Evolutionary conservation across 2,329 filamentous ascomycete genomes (phyloP).

Genomic region (Epichloe baconii): DNA sequence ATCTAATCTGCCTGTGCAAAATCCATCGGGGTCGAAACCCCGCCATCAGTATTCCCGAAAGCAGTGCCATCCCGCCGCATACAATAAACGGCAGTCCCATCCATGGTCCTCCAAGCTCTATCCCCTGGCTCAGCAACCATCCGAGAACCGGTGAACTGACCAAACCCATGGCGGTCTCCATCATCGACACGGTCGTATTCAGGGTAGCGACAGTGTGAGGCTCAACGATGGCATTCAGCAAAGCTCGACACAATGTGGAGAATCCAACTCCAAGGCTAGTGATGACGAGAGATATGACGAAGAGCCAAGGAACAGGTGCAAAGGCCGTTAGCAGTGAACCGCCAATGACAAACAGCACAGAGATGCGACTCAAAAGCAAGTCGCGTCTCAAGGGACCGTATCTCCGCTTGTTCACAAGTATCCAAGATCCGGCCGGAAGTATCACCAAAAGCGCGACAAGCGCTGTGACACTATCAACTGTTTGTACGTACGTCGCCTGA

Average conservation of each 20-base stretch:
- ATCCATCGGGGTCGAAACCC: constrained; percentile 12
- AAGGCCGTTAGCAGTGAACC: constrained; percentile 26
- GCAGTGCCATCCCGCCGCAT: constrained; percentile 19
- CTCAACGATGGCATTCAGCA: constrained; percentile 41
- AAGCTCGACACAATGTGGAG: constrained; percentile 28
- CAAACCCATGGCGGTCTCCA: constrained; percentile 36
- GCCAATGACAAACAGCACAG: constrained; percentile 16
- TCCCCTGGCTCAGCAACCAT: constrained; percentile 30
- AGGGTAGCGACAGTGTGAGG: constrained; percentile 39
- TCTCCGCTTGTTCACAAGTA: constrained; percentile 18
- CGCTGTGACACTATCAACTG: constrained; percentile 24
- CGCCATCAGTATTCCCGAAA: constrained; percentile 19
- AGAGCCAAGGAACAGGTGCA: constrained; percentile 21
- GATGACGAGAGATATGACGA: constrained; percentile 29
- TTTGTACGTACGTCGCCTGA: constrained; percentile 28
- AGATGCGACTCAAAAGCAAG: constrained; percentile 24
- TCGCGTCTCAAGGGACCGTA: constrained; percentile 25
- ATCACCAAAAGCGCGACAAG: constrained; percentile 25
- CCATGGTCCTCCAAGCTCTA: constrained; percentile 32
- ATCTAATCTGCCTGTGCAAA: constrained; percentile 6
- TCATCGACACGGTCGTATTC: constrained; percentile 37
- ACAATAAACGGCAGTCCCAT: constrained; percentile 36
- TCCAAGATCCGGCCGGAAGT: constrained; percentile 21
- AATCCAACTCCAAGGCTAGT: constrained; percentile 33
- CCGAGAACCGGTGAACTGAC: constrained; percentile 33